These are phyloP conservation scores for Pythium phragmitis DNA, from an alignment of 352 stramenopile species.

Conservation along the genomic window DNA sequence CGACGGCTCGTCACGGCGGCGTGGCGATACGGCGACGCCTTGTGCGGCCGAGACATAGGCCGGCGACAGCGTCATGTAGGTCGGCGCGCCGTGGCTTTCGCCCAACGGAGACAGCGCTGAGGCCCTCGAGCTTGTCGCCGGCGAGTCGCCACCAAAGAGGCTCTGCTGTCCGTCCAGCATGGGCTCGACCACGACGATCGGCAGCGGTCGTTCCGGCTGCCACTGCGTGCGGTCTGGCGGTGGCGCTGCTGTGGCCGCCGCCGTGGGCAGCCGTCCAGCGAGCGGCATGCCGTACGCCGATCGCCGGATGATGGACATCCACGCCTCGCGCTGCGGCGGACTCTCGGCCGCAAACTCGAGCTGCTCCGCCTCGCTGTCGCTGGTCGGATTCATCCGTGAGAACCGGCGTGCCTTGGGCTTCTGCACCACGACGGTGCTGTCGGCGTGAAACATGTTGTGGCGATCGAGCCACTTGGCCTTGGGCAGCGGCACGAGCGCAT, in stretches of 20 bases:
- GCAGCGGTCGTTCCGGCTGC: neutral
- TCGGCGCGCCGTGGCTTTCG: neutral
- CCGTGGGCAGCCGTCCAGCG: neutral
- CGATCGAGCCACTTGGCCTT: conserved; percentile 33
- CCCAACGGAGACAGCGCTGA: conserved; percentile 12
- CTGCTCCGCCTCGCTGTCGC: conserved; percentile 24
- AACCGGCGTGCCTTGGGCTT: conserved; percentile 36
- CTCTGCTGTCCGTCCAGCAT: neutral
- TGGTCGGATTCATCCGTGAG: conserved; percentile 5
- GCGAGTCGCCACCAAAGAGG: conserved; percentile 11
- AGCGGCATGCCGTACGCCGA: conserved; percentile 4
- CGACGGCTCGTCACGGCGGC: conserved; percentile 12
- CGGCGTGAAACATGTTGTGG: conserved; percentile 45
- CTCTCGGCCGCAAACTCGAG: conserved; percentile 49
- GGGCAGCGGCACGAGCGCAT: conserved; percentile 27
- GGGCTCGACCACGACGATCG: conserved; percentile 9
- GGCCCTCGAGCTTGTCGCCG: neutral
- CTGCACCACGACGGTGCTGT: conserved; percentile 41
- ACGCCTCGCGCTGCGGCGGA: conserved; percentile 30
- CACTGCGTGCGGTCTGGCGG: conserved; percentile 2
- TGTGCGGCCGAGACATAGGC: conserved; percentile 3
- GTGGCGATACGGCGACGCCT: conserved; percentile 3
- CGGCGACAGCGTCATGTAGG: conserved; percentile 5
- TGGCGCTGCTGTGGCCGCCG: neutral
- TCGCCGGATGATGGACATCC: conserved; percentile 35